phyloP scores from a whole-genome alignment of 2,329 filamentous ascomycete species.

The Diaporthe capsici region DNA sequence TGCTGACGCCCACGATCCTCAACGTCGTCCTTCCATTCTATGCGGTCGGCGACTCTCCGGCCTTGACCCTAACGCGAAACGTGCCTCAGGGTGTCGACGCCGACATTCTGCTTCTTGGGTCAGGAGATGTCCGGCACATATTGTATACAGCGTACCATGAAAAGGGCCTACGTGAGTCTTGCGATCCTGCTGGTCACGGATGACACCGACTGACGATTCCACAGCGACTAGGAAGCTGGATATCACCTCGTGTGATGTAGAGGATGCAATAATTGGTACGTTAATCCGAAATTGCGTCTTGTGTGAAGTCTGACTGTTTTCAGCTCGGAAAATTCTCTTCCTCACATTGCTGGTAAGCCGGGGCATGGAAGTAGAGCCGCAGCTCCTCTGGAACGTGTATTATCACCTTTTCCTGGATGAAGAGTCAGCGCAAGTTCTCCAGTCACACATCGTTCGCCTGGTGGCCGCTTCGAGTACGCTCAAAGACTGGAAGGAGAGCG shows the following conservation, averaged over 20 bases:
- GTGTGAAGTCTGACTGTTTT: constrained; percentile 30
- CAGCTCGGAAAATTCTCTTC: constrained; percentile 69
- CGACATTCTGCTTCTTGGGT: constrained; percentile 67
- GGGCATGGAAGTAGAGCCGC: constrained; percentile 44
- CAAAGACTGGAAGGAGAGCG: constrained; percentile 58
- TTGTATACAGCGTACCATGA: constrained; percentile 66
- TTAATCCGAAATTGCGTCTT: not conserved
- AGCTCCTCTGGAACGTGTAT: constrained; percentile 67
- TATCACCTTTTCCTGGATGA: constrained; percentile 65
- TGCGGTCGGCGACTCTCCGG: constrained; percentile 68
- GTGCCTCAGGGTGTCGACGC: constrained; percentile 65
- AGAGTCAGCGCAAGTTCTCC: constrained; percentile 53
- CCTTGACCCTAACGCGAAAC: constrained; percentile 61
- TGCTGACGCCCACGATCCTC: constrained; percentile 56
- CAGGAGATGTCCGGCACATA: constrained; percentile 69
- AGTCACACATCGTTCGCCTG: constrained; percentile 60
- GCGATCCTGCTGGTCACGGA: not conserved
- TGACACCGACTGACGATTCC: constrained; percentile 43
- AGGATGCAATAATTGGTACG: constrained; percentile 65
- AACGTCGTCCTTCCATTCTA: constrained; percentile 55
- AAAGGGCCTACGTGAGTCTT: constrained; percentile 51
- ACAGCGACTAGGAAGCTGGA: constrained; percentile 60
- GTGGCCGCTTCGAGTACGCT: constrained; percentile 53
- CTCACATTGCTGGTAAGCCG: constrained; percentile 65
- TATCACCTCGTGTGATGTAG: constrained; percentile 69